Percentiles rank a stretch among this genome's conserved stretches.
Evolutionary conservation across 495 filamentous ascomycete species (phyloP).

Genomic region (Aspergillus indologenus): DNA sequence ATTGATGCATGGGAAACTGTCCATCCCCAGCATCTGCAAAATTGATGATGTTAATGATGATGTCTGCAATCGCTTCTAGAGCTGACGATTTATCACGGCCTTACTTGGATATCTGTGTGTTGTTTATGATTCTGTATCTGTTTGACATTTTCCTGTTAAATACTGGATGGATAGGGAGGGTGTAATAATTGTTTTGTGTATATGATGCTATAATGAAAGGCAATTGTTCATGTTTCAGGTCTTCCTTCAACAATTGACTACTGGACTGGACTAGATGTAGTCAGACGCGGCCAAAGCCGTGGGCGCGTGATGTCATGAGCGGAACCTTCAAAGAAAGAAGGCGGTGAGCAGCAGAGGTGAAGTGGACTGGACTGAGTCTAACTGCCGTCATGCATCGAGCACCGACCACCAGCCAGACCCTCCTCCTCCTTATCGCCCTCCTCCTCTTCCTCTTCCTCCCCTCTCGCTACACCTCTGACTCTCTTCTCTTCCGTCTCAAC

Average conservation of each 20-base stretch:
- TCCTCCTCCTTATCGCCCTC: background rate
- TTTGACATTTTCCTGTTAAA: background rate
- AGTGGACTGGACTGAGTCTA: too few relatives aligned
- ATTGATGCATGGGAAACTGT: background rate
- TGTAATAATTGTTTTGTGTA: constrained; percentile 97
- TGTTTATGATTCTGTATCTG: constrained; percentile 16
- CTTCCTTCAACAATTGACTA: too few relatives aligned
- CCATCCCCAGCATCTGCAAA: background rate
- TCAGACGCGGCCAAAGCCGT: too few relatives aligned
- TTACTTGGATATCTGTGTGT: constrained; percentile 3
- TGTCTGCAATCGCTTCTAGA: constrained; percentile 20
- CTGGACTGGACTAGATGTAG: too few relatives aligned
- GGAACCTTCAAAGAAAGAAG: too few relatives aligned
- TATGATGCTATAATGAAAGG: constrained; percentile 99
- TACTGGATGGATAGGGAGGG: constrained; percentile 77
- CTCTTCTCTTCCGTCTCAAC: background rate
- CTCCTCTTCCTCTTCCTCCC: background rate
- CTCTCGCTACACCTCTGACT: background rate
- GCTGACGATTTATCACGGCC: constrained; percentile 26
- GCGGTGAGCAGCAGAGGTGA: too few relatives aligned
- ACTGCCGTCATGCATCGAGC: too few relatives aligned
- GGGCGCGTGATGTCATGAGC: too few relatives aligned
- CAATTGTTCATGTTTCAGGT: too few relatives aligned
- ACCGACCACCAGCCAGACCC: background rate
- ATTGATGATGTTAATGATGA: constrained; percentile 18